A percentile compares a stretch with the other conserved stretches of the same genome.
Conservation (phyloP, 164 flowering plant species). For the Tetrastigma voinierianum region DNA sequence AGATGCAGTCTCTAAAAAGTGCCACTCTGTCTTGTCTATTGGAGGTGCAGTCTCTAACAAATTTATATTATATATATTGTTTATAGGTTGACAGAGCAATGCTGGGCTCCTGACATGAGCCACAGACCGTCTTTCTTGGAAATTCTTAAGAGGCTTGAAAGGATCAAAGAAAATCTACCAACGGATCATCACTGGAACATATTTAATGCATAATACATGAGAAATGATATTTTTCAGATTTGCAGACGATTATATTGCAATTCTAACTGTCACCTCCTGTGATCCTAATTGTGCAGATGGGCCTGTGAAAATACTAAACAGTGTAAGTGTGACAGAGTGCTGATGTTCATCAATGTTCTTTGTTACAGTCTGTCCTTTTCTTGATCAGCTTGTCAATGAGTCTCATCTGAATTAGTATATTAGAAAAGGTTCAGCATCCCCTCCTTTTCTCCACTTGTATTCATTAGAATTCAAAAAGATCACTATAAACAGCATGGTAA, state of each 20-base stretch:
- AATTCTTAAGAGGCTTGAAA: conserved; percentile 84
- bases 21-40: too few species aligned
- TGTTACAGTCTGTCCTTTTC: not conserved
- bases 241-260: conserved; percentile 1
- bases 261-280: not conserved
- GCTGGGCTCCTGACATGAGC: conserved; percentile 95
- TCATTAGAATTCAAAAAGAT: not conserved
- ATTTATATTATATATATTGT: conserved; percentile 6
- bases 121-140: conserved; percentile 82
- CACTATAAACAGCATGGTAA: not conserved
- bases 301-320: conserved; percentile 4
- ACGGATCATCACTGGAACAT: conserved; percentile 79
- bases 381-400: conserved; percentile 1
- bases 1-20: too few species aligned
- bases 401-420: not conserved
- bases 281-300: conserved; percentile 8
- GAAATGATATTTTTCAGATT: not conserved
- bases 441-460: not conserved
- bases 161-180: conserved; percentile 63
- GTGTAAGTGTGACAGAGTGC: conserved; percentile 1
- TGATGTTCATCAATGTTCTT: not conserved
- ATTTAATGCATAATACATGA: conserved; percentile 40
- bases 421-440: not conserved
- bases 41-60: too few species aligned
- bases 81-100: conserved; percentile 64